Conservation (phyloP, 2,329 filamentous ascomycete genomes). For the Apiospora kogelbergensis region DNA sequence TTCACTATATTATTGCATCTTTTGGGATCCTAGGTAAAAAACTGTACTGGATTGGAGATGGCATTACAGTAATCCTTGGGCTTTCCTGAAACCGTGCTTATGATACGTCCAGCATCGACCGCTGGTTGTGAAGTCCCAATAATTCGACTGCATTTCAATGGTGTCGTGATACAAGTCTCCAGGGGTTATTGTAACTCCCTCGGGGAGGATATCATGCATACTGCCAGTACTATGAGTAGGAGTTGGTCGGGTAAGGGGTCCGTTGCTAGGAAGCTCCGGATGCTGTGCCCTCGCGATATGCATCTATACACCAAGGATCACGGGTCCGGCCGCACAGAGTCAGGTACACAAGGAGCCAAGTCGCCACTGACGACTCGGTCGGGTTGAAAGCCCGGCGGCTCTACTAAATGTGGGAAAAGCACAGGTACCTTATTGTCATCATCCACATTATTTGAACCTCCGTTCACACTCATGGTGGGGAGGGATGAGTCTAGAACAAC, state of each 20-base stretch:
- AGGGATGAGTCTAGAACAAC: background rate
- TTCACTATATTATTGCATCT: background rate
- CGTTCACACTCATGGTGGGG: background rate
- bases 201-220: background rate
- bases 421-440: background rate
- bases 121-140: background rate
- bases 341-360: background rate
- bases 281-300: background rate
- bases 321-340: background rate
- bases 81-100: background rate
- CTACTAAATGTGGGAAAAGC: background rate
- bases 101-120: background rate
- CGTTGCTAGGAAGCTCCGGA: background rate
- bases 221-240: background rate
- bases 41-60: background rate
- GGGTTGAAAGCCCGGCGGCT: background rate
- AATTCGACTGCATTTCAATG: background rate
- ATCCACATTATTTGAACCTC: background rate
- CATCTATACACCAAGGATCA: background rate
- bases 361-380: background rate
- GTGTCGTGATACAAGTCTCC: background rate
- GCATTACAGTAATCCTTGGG: background rate
- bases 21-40: background rate
- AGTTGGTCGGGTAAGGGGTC: background rate
- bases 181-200: background rate